Base-by-base conservation (phyloP, 768 basidiomycete species). In the Rhodotorula taiwanensis region DNA sequence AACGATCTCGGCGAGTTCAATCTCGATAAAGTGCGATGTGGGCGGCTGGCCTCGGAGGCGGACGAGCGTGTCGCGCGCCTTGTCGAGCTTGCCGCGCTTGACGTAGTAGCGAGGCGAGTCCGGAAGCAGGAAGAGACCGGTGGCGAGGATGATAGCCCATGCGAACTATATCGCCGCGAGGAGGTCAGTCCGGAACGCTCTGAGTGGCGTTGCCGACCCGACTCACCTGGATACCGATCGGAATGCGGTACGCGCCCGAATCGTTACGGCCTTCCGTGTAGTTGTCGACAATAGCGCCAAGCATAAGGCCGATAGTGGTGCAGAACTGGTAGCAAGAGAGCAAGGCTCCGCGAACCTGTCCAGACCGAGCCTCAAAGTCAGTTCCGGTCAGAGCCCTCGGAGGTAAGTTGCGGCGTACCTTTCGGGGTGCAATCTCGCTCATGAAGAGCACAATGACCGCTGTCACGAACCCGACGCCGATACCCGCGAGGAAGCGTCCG, bases 381-480 rank as follows among this genome's bases (percentile, higher is more conserved):
- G n/a, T n/a, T n/a, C n/a, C n/a, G n/a, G n/a, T n/a, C n/a, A n/a
- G n/a, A n/a, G n/a, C n/a, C n/a, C n/a, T n/a, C n/a, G n/a, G n/a
- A n/a, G n/a, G n/a, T n/a, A n/a, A n/a, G n/a, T n/a, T n/a, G n/a
- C n/a, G n/a, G n/a, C n/a, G n/a, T n/a, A n/a, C n/a, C n/a, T n/a
- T n/a, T n/a, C n/a, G n/a, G n/a, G n/a, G n/a, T n/a, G n/a, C 47
- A 28, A 5, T 15, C 27, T 16, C 23, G 44, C 44, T 23, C 49
- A 50, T 63, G 70, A 71, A 71, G 25, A 72, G 59, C 36, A 71
- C 69, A 73, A 82, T 78, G 72, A 88, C 78, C 70, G 80, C 81
- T 30, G 87, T 88, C 43, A 89, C 83, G 74, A 88, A 79, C 66
- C 89, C 83, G 72, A 91, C 87, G 75, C 88, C 88, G 62, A 87